Evolutionary conservation across 306 rosid species (phyloP), one percentile per base, ranked within the genome.

Genomic region (Cucurbita moschata): DNA sequence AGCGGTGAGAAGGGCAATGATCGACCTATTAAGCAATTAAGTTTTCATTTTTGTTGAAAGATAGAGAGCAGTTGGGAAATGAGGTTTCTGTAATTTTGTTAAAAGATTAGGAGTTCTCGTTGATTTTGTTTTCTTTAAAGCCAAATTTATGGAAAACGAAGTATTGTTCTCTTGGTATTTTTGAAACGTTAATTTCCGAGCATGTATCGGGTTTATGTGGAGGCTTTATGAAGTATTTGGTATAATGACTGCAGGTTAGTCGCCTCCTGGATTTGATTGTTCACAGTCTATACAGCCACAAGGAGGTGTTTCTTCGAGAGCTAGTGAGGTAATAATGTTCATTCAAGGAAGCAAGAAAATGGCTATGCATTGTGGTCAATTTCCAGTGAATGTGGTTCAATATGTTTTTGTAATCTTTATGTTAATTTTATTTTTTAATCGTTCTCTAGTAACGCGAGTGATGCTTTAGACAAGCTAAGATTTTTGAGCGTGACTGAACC

Each of bases 401-500:
- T 64, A 6, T 43, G 8, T 44, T 5, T 67, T 8, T 61, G n/a
- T 30, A 14, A 52, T 44, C 44, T 23, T 23, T 55, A 49, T 76
- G 44, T 19, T 80, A 16, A 71, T 68, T 18, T 14, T 23, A 4
- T 58, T 58, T 66, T 26, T 12, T 5, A 66, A 51, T 40, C 7
- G 18, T 30, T 58, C 50, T 74, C 58, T 78, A 90, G 98, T 81
- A 92, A 92, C 76, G 98, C 98, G 38, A 92, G 98, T 82, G 98
- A 92, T 82, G 97, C 96, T 56, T 81, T 95, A 80, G 99, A 95
- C 93, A 95, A 95, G 84, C 76, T 95, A 81, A 86, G 99, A 71
- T 95, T 95, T 86, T 85, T 89, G 80, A 95, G 99, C 61, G 97
- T 95, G 82, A 95, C 97, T 0, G 99, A 95, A 73, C 96, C 99